Evolutionary conservation across 106 monocot genomes (phyloP).

Genomic region (Phalaenopsis aphrodite): DNA sequence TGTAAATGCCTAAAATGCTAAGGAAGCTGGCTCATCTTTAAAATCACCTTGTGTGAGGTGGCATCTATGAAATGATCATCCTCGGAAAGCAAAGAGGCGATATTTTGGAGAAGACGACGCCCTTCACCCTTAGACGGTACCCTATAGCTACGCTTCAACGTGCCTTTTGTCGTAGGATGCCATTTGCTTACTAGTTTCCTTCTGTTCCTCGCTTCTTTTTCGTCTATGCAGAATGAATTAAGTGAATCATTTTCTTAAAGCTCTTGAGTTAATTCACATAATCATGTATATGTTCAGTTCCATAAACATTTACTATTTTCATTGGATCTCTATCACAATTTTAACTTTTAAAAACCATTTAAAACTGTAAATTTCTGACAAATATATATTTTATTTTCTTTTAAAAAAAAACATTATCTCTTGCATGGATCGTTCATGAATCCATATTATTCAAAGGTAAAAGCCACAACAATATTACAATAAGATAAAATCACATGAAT

Average conservation of each 20-base stretch:
- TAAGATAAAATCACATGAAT: neutral
- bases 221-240: constrained; percentile 23
- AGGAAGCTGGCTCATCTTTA: too few relatives aligned
- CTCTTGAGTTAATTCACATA: neutral
- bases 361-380: neutral
- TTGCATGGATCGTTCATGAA: neutral
- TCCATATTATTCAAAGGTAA: neutral
- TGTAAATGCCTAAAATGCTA: neutral
- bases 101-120: constrained; percentile 64
- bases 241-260: neutral
- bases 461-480: neutral
- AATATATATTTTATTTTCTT: neutral
- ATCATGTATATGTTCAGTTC: neutral
- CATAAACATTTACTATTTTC: neutral
- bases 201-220: constrained; percentile 58
- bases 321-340: neutral
- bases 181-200: constrained; percentile 86
- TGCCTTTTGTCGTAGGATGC: constrained; percentile 95
- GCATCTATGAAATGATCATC: constrained; percentile 86
- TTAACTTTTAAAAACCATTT: neutral
- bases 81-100: constrained; percentile 82
- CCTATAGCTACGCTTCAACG: constrained; percentile 80
- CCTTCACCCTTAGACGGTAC: constrained; percentile 80
- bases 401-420: neutral
- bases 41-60: constrained; percentile 74